Evolutionary conservation across 2,329 filamentous ascomycete genomes (phyloP).

Genomic region (Falciphora oryzae): DNA sequence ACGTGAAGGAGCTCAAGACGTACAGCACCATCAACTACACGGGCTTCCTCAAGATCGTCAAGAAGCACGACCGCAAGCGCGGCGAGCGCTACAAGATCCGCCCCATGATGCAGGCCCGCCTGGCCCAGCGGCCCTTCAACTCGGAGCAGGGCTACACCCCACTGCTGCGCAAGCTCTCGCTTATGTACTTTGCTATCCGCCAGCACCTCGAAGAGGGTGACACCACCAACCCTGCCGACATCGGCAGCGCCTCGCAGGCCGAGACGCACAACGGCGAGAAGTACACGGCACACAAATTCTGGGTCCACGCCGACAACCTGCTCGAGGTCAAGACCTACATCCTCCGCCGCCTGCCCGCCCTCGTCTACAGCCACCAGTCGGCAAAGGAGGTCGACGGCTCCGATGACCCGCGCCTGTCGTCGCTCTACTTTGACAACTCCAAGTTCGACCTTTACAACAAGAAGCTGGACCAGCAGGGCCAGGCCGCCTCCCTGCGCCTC

Average conservation of each 20-base stretch:
- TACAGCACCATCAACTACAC: slow-evolving; percentile 97
- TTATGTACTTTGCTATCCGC: slow-evolving; percentile 92
- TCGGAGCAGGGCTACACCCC: slow-evolving; percentile 85
- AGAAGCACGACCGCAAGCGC: slow-evolving; percentile 96
- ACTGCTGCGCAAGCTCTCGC: slow-evolving; percentile 81
- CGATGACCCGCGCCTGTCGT: slow-evolving; percentile 87
- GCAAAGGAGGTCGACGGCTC: slow-evolving; percentile 75
- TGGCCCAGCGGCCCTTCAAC: slow-evolving; percentile 89
- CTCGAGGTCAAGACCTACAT: slow-evolving; percentile 97
- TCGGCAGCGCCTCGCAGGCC: slow-evolving; percentile 28
- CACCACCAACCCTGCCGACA: slow-evolving; percentile 8
- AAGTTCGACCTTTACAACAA: slow-evolving; percentile 80
- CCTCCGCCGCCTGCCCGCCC: slow-evolving; percentile 78
- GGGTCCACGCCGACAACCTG: slow-evolving; percentile 93
- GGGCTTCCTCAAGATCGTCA: slow-evolving; percentile 94
- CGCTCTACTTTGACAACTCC: slow-evolving; percentile 89
- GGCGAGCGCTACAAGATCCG: slow-evolving; percentile 81
- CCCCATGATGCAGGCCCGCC: slow-evolving; percentile 82
- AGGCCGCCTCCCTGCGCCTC: slow-evolving; percentile 77
- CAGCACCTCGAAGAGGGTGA: slow-evolving; percentile 61
- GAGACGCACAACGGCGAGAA: slow-evolving; percentile 60
- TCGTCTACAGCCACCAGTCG: slow-evolving; percentile 86
- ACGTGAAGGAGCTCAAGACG: slow-evolving; percentile 88
- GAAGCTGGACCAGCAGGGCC: slow-evolving; percentile 71
- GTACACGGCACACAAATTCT: slow-evolving; percentile 90